These are phyloP conservation scores for Alternaria consortialis DNA, from an alignment of 2,329 filamentous ascomycete genomes.

Conservation along the genomic window DNA sequence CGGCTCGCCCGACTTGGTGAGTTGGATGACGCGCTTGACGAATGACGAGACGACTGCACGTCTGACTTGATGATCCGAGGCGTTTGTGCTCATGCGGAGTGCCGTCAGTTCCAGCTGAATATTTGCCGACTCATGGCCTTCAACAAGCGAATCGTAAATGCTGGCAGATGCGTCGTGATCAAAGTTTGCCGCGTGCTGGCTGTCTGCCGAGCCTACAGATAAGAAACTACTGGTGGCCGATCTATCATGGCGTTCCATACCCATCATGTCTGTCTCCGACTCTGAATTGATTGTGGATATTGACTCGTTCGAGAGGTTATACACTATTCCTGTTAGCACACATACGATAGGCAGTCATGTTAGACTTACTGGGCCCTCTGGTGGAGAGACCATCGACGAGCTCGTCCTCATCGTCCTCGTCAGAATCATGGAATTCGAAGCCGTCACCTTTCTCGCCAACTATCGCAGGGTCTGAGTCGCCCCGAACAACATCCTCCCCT, in stretches of 20 bases:
- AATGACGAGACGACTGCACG: slow-evolving; percentile 87
- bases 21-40: slow-evolving; percentile 78
- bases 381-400: slow-evolving; percentile 53
- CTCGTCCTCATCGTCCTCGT: slow-evolving; percentile 71
- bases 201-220: slow-evolving; percentile 73
- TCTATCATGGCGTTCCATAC: slow-evolving; percentile 59
- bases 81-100: slow-evolving; percentile 88
- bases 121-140: slow-evolving; percentile 77
- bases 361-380: slow-evolving; percentile 45
- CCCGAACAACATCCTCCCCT: slow-evolving; percentile 49
- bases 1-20: slow-evolving; percentile 61
- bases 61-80: slow-evolving; percentile 87
- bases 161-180: slow-evolving; percentile 87
- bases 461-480: slow-evolving; percentile 58
- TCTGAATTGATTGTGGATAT: slow-evolving; percentile 71
- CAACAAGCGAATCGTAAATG: slow-evolving; percentile 83
- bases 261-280: slow-evolving; percentile 53
- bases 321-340: slow-evolving; percentile 51
- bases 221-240: slow-evolving; percentile 76
- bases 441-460: slow-evolving; percentile 69
- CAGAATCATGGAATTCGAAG: slow-evolving; percentile 66
- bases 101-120: slow-evolving; percentile 95
- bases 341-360: too few species aligned
- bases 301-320: slow-evolving; percentile 64
- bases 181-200: slow-evolving; percentile 69